Conservation (phyloP, 1,284 basidiomycete species). For the Calocybe gambosa region DNA sequence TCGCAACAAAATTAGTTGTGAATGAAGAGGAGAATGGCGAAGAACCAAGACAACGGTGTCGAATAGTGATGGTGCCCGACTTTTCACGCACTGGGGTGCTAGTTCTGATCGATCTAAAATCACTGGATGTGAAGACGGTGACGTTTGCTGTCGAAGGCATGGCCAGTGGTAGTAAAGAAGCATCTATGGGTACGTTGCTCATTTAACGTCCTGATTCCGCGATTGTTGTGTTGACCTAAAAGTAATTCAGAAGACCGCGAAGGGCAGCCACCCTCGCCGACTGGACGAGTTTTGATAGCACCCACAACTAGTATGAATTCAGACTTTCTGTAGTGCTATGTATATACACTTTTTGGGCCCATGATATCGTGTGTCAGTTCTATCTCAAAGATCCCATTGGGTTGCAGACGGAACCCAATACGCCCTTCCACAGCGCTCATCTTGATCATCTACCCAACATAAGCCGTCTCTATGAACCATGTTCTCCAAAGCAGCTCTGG, state of each 20-base stretch:
- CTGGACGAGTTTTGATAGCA: conserved; percentile 22
- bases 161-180: conserved; percentile 25
- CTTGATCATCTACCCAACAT: conserved; percentile 93
- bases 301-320: conserved; percentile 21
- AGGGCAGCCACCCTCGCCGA: conserved; percentile 6
- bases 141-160: conserved; percentile 34
- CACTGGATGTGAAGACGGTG: conserved; percentile 42
- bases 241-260: conserved; percentile 11
- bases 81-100: conserved; percentile 69
- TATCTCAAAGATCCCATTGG: conserved; percentile 74
- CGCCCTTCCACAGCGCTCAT: conserved; percentile 50
- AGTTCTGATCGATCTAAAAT: conserved; percentile 51
- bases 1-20: conserved; percentile 66
- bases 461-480: conserved; percentile 88
- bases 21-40: conserved; percentile 23
- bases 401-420: conserved; percentile 85
- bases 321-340: conserved; percentile 10
- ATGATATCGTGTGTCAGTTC: no score
- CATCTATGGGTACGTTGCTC: conserved; percentile 18
- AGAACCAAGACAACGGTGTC: conserved; percentile 41
- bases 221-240: no score
- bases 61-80: conserved; percentile 80
- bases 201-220: neutral
- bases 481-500: conserved; percentile 77
- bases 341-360: neutral